Evolutionary conservation across 148 eudicot genomes (phyloP).

Genomic region (Talinum fruticosum): DNA sequence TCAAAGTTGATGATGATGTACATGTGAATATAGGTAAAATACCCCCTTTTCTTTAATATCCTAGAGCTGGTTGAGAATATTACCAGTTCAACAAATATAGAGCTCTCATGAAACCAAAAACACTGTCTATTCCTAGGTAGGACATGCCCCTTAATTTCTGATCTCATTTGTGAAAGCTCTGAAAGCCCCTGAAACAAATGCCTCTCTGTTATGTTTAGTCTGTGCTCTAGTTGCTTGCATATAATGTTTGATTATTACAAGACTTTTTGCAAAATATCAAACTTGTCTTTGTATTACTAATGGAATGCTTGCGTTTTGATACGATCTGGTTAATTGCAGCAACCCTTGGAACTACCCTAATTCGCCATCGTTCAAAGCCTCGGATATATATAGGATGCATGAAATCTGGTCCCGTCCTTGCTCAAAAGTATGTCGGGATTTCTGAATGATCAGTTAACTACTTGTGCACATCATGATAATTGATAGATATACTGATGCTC

Average conservation of each 20-base stretch:
- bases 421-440: slow-evolving; percentile 55
- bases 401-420: slow-evolving; percentile 95
- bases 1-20: slow-evolving; percentile 84
- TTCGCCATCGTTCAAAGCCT: slow-evolving; percentile 60
- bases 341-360: slow-evolving; percentile 58
- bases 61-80: not conserved
- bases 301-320: not conserved
- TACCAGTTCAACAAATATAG: not conserved
- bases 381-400: slow-evolving; percentile 82
- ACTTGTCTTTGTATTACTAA: not conserved
- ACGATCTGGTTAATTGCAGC: slow-evolving; percentile 36
- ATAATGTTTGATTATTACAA: not conserved
- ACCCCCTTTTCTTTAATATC: too few relatives aligned
- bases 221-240: not conserved
- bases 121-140: not conserved
- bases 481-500: slow-evolving; percentile 4
- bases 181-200: not conserved
- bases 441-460: not conserved
- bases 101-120: not conserved
- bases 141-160: not conserved
- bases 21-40: slow-evolving; percentile 81
- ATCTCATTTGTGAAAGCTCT: not conserved
- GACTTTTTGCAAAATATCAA: not conserved
- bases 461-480: not conserved
- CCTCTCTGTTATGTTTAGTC: not conserved